phyloP scores from a whole-genome alignment of 495 filamentous ascomycete genomes.

The Penicillium angulare region DNA sequence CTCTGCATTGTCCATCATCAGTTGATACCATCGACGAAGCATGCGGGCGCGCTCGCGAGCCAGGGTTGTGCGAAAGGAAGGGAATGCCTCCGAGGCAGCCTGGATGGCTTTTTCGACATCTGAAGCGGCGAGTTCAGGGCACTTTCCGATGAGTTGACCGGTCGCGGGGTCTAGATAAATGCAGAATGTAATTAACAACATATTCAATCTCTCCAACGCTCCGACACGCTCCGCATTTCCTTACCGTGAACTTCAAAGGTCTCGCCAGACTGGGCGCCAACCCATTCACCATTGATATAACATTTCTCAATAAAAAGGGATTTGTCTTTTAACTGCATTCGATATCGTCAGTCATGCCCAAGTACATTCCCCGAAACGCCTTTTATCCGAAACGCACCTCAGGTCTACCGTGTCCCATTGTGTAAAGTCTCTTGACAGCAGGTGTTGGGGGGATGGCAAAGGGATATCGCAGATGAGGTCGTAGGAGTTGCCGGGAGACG shows the following conservation, averaged over 20 bases:
- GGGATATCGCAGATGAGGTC: conserved; percentile 38
- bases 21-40: conserved; percentile 85
- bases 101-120: conserved; percentile 79
- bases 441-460: conserved; percentile 35
- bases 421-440: conserved; percentile 39
- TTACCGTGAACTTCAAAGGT: conserved; percentile 77
- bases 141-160: conserved; percentile 73
- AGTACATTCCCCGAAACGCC: not conserved
- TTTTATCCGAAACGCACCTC: conserved; percentile 27
- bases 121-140: conserved; percentile 72
- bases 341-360: not conserved
- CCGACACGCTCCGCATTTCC: not conserved
- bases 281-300: conserved; percentile 86
- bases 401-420: conserved; percentile 43
- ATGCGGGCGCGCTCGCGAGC: conserved; percentile 79
- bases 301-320: conserved; percentile 78
- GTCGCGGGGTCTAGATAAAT: conserved; percentile 68
- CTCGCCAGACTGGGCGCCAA: conserved; percentile 69
- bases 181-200: not conserved
- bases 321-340: conserved; percentile 69
- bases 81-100: conserved; percentile 72
- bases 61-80: conserved; percentile 69
- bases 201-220: not conserved
- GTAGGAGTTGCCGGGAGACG: conserved; percentile 38
- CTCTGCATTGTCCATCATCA: conserved; percentile 82